These are phyloP conservation scores for Theobroma grandiflorum DNA, from an alignment of 441 rosid genomes.

Conservation along the genomic window DNA sequence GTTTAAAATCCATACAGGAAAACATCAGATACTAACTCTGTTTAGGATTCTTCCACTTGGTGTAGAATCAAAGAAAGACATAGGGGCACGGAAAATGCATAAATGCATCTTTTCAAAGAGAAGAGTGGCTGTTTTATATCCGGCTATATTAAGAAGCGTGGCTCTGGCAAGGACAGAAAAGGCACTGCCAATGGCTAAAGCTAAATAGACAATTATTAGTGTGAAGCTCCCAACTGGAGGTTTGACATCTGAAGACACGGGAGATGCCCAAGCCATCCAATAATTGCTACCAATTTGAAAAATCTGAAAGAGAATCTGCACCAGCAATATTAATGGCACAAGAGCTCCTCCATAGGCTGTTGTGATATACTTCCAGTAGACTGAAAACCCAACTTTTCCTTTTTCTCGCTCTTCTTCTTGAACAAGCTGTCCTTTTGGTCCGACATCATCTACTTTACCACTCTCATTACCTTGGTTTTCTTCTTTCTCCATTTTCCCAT, in stretches of 20 bases:
- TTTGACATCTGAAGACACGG: slow-evolving; percentile 64
- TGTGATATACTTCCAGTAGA: slow-evolving; percentile 82
- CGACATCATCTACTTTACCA: slow-evolving; percentile 45
- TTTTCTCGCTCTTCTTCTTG: slow-evolving; percentile 96
- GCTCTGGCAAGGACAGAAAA: slow-evolving; percentile 68
- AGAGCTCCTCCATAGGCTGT: slow-evolving; percentile 87
- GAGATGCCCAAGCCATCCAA: slow-evolving; percentile 98
- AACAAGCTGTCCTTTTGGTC: slow-evolving; percentile 67
- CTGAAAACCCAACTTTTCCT: slow-evolving; percentile 73
- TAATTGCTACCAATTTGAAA: slow-evolving; percentile 90
- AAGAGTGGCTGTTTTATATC: slow-evolving; percentile 82
- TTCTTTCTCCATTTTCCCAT: slow-evolving; percentile 38
- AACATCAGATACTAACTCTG: slow-evolving; percentile 55
- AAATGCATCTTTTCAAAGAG: slow-evolving; percentile 85
- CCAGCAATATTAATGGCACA: slow-evolving; percentile 75
- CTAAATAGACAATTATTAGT: slow-evolving; percentile 69
- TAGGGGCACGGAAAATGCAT: slow-evolving; percentile 86
- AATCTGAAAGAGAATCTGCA: slow-evolving; percentile 65
- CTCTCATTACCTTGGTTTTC: slow-evolving; percentile 46
- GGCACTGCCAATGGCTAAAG: slow-evolving; percentile 75
- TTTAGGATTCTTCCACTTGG: slow-evolving; percentile 90
- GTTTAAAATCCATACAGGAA: slow-evolving; percentile 12
- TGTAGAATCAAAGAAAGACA: slow-evolving; percentile 95
- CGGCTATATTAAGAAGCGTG: slow-evolving; percentile 67
- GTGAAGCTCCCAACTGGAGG: slow-evolving; percentile 56